A percentile compares a stretch with the other conserved stretches of the same genome.
Evolutionary conservation across 2,329 filamentous ascomycete genomes (phyloP).

Genomic region (Sporothrix inflata): DNA sequence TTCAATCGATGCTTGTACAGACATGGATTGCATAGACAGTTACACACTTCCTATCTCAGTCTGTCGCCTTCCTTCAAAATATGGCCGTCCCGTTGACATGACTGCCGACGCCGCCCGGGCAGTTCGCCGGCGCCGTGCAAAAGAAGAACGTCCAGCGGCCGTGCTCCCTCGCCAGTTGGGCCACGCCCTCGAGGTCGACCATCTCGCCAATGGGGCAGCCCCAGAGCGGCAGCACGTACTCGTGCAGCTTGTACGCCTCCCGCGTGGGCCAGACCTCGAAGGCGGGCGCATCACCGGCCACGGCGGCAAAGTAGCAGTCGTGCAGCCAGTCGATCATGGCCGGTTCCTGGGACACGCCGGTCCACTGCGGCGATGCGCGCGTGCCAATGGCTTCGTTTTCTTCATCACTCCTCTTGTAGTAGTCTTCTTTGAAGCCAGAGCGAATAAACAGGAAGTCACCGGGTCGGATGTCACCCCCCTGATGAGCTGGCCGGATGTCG

Average conservation of each 20-base stretch:
- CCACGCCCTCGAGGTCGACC: slow-evolving; percentile 46
- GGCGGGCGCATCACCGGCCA: slow-evolving; percentile 59
- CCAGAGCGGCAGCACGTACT: slow-evolving; percentile 34
- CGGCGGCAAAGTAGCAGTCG: slow-evolving; percentile 57
- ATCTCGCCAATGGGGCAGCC: slow-evolving; percentile 46
- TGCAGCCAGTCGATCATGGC: slow-evolving; percentile 60
- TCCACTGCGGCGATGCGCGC: slow-evolving; percentile 33
- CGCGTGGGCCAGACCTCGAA: slow-evolving; percentile 50
- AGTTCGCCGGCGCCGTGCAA: slow-evolving; percentile 24
- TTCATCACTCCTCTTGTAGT: slow-evolving; percentile 42
- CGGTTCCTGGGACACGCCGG: slow-evolving; percentile 54
- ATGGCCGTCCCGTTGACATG: slow-evolving; percentile 27
- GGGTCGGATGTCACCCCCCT: slow-evolving; percentile 45
- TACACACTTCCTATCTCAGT: background rate
- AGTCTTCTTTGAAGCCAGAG: slow-evolving; percentile 54
- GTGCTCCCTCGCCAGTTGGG: background rate
- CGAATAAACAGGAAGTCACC: slow-evolving; percentile 63
- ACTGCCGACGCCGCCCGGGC: slow-evolving; percentile 25
- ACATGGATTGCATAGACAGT: background rate
- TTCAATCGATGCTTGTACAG: background rate
- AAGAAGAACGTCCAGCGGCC: slow-evolving; percentile 26
- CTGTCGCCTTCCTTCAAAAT: background rate
- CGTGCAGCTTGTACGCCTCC: slow-evolving; percentile 30
- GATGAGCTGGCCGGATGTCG: slow-evolving; percentile 17
- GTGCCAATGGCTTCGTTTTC: slow-evolving; percentile 16